A percentile compares a stretch with the other conserved stretches of the same genome.
phyloP scores from a whole-genome alignment of 2,329 filamentous ascomycete genomes.

The Microcera coccophila region DNA sequence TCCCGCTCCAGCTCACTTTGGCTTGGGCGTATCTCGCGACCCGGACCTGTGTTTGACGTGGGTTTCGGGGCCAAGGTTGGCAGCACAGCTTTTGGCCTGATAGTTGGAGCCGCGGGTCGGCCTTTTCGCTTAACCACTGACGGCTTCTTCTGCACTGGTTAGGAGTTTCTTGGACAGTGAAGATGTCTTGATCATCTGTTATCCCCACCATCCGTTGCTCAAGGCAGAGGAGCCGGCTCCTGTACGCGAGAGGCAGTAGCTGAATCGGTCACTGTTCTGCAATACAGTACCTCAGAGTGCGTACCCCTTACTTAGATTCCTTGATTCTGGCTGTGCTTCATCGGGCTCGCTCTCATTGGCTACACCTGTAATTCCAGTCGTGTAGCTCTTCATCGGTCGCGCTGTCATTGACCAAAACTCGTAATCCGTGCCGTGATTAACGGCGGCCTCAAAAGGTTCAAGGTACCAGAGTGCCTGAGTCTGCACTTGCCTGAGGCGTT shows the following conservation, averaged over 20 bases:
- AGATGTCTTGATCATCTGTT: background rate
- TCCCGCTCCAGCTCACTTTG: background rate
- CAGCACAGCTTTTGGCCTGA: background rate
- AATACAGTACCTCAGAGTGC: background rate
- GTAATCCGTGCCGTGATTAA: too few species aligned
- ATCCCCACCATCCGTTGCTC: background rate
- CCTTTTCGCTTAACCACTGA: background rate
- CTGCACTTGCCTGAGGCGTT: too few species aligned
- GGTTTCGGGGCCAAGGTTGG: background rate
- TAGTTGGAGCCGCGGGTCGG: background rate
- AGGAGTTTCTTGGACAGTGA: background rate
- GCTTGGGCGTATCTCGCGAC: background rate
- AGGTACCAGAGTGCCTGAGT: too few species aligned
- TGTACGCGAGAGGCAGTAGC: background rate
- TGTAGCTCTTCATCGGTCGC: background rate
- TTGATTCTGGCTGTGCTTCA: background rate
- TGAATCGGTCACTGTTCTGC: background rate
- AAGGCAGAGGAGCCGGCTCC: background rate
- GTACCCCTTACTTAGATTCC: background rate
- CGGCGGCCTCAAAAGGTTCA: too few species aligned
- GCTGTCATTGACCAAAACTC: background rate
- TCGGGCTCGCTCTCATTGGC: background rate
- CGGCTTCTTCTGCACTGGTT: too few species aligned
- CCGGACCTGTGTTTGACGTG: background rate
- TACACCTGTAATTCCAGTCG: background rate